Evolutionary conservation across 441 rosid species (phyloP), one percentile per base, ranked within the genome.

Genomic region (Bocquillonia castaneifolia): DNA sequence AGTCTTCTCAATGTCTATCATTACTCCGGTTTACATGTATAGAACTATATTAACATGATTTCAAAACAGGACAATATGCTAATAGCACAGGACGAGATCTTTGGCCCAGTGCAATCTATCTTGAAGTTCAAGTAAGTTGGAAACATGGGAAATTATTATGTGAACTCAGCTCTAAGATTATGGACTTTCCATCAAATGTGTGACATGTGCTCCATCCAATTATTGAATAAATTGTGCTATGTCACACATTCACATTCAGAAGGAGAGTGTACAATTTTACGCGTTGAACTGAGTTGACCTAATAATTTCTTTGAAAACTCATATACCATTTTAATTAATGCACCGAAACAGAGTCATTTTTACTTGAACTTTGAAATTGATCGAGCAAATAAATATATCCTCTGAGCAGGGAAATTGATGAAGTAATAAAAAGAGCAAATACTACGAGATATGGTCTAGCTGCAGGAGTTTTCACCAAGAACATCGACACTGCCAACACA

Each of bases 71-170:
- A 90, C 18, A 83, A 90, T 55, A 93, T 93, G 97, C 70, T 81
- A 74, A 90, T 93, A 22, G 96, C 97, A 25, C 76, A 79, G 60
- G 96, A 92, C 1, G 98, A 92, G 83, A 92, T 92, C 50, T 92
- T 92, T 6, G 98, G 98, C 51, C 97, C 98, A 0, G 97, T 93
- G 64, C 98, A 92, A 34, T 80, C 96, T 54, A 88, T 92, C 81
- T 79, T 92, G 78, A 92, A 92, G 79, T 90, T 87, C 86, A 92
- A 84, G 96, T 92, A 68, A 73, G 80, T 65, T 2, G 36, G 50
- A 8, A 45, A 22, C 48, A 29, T 12, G 6, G 25, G n/a, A n/a
- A n/a, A n/a, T n/a, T n/a, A n/a, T n/a, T n/a, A n/a, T n/a, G n/a
- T n/a, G n/a, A n/a, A n/a, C n/a, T n/a, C n/a, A n/a, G n/a, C n/a